Evolutionary conservation across 768 basidiomycete genomes (phyloP).

Genomic region (Xerocomus spinulosus): DNA sequence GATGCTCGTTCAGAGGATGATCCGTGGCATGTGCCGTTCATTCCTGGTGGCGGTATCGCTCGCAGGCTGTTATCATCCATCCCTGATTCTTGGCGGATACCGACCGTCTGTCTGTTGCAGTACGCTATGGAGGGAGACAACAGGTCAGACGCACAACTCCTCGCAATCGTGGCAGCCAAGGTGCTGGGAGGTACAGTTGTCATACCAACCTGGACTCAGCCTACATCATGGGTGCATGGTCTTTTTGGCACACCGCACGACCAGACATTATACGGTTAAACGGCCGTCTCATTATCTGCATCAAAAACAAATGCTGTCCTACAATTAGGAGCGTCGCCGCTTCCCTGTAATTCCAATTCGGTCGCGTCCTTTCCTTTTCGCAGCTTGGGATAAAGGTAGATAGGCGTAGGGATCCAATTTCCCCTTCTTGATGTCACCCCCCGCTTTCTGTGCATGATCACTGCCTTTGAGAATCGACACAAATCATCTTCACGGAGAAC

Average conservation of each 20-base stretch:
- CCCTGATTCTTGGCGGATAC: slow-evolving; percentile 45
- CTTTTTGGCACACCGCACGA: slow-evolving; percentile 73
- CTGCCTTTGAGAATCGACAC: slow-evolving; percentile 4
- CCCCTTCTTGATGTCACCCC: slow-evolving; percentile 87
- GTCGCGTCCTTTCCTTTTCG: slow-evolving; percentile 52
- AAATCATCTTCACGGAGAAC: slow-evolving; percentile 20
- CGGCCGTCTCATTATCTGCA: background rate
- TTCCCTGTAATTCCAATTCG: slow-evolving; percentile 62
- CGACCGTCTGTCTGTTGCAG: slow-evolving; percentile 58
- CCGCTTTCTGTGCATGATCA: slow-evolving; percentile 64
- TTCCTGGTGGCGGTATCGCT: slow-evolving; percentile 75
- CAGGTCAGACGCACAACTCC: slow-evolving; percentile 58
- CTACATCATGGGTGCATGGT: slow-evolving; percentile 54
- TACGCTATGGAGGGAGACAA: slow-evolving; percentile 86
- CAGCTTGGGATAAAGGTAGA: slow-evolving; percentile 76
- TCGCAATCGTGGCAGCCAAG: slow-evolving; percentile 52
- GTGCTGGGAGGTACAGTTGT: slow-evolving; percentile 38
- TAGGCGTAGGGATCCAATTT: slow-evolving; percentile 93
- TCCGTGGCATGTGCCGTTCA: slow-evolving; percentile 52
- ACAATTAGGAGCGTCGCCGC: slow-evolving; percentile 33
- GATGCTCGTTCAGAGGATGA: slow-evolving; percentile 25
- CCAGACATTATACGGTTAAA: slow-evolving; percentile 64
- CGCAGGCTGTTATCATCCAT: slow-evolving; percentile 60
- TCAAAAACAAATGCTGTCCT: background rate
- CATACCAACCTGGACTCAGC: slow-evolving; percentile 49